Evolutionary conservation across 805 yeast genomes (phyloP), one percentile per base, ranked within the genome.

Genomic region (Ogataea haglerorum): DNA sequence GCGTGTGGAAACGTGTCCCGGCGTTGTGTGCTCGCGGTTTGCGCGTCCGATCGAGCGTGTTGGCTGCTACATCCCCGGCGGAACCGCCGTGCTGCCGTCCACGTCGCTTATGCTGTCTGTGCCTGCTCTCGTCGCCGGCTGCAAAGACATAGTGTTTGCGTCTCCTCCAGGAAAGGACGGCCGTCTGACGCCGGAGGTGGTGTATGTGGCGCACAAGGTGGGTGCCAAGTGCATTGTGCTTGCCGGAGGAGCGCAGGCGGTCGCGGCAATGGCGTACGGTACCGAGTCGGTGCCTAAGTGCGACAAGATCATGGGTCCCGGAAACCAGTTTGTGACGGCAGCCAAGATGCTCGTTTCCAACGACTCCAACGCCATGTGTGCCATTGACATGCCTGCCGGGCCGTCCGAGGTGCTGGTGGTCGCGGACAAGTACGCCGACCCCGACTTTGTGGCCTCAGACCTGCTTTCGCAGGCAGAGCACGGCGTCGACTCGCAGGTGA

Each of bases 171-270:
- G 96, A 50, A 73, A 80, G 40, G 95, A 93, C 49, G 99, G 99
- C 32, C 85, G 78, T 40, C 74, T 93, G 49, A 87, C 96, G 5
- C 98, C 99, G 4, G 99, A 93, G 63, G 96, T 93, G 40, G 96
- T 89, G 13, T 93, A 93, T 55, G 97, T 93, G 40, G 99, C 99
- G 15, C 87, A 88, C 65, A 89, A 89, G 65, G 82, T 93, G 49
- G 97, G 97, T 43, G 98, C 97, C 30, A 73, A 79, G 45, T 76
- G 82, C 53, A 89, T 93, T 57, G 88, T 93, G 8, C 72, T 93
- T 54, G 99, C 99, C 1, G 99, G 99, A 56, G 99, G 99, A 58
- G 99, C 99, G 3, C 99, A 93, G 71, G 99, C 99, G 5, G 87
- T 93, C 38, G 95, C 97, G 34, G 95, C 99, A 5, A 79, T 93